These are phyloP conservation scores for Glarea lozoyensis DNA, from an alignment of 495 filamentous ascomycete genomes.

Conservation along the genomic window DNA sequence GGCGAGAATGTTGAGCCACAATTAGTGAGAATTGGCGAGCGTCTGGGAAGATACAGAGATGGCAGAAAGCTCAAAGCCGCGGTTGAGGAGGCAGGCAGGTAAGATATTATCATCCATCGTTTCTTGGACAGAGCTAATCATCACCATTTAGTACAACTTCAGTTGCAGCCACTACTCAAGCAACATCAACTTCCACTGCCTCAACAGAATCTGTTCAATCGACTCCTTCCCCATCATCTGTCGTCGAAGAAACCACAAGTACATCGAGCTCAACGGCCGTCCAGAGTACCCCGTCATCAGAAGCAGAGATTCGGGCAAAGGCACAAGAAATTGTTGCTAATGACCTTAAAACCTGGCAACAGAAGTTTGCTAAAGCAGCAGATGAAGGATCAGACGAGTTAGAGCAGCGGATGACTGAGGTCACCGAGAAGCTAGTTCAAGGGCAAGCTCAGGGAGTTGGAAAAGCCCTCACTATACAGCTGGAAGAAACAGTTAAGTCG, in stretches of 20 bases:
- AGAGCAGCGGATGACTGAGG: constrained; percentile 60
- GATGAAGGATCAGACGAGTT: constrained; percentile 72
- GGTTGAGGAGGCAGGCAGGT: constrained; percentile 46
- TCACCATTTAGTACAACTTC: constrained; percentile 17
- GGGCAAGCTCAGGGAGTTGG: constrained; percentile 58
- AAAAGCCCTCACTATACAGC: constrained; percentile 52
- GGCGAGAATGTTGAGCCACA: constrained; percentile 92
- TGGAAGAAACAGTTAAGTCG: constrained; percentile 54
- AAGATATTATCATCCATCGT: constrained; percentile 15
- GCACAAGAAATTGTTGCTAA: constrained; percentile 60
- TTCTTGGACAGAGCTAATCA: constrained; percentile 2
- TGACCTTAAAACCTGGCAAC: constrained; percentile 76
- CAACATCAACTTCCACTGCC: constrained; percentile 10
- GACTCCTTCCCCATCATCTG: constrained; percentile 20
- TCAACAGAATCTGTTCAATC: constrained; percentile 14
- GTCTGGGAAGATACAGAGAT: constrained; percentile 75
- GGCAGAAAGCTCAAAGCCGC: constrained; percentile 50
- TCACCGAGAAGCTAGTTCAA: constrained; percentile 62
- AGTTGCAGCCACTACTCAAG: constrained; percentile 14
- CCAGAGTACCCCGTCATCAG: constrained; percentile 16
- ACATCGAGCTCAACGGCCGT: no score
- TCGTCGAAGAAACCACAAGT: constrained; percentile 16
- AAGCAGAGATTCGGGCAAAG: constrained; percentile 31
- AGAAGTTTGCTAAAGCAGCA: constrained; percentile 73
- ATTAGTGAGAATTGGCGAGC: constrained; percentile 81